Evolutionary conservation across 257 asterid species (phyloP).

Genomic region (Nicotiana tomentosiformis): DNA sequence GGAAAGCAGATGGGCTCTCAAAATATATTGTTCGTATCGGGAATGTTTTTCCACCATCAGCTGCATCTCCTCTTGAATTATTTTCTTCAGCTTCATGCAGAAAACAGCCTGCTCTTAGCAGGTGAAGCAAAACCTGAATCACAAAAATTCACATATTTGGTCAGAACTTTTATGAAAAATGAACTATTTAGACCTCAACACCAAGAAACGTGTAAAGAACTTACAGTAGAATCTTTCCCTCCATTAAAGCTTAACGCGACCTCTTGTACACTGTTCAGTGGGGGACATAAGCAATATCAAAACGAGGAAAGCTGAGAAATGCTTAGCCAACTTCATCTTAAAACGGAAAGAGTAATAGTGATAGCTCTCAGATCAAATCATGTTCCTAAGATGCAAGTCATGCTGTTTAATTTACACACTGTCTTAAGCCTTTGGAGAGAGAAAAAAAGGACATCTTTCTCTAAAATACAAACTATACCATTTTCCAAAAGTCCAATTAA

Average conservation of each 20-base stretch:
- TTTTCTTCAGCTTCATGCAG: constrained; percentile 43
- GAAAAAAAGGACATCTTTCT: neutral
- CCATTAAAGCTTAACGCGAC: constrained; percentile 95
- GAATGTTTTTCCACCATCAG: constrained; percentile 35
- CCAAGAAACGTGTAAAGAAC: constrained; percentile 22
- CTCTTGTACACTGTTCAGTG: constrained; percentile 59
- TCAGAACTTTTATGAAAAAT: neutral
- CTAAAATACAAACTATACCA: neutral
- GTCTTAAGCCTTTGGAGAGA: neutral
- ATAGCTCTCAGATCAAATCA: neutral
- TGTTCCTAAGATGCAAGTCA: neutral
- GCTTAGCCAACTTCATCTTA: neutral
- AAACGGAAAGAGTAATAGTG: neutral
- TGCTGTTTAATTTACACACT: neutral
- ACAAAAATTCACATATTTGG: neutral
- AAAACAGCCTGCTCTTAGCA: constrained; percentile 82
- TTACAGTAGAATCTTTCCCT: constrained; percentile 94
- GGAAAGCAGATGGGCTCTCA: constrained; percentile 80
- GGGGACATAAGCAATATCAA: neutral
- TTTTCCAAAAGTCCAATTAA: neutral
- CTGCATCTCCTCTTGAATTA: constrained; percentile 28
- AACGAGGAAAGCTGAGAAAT: neutral
- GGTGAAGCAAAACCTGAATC: constrained; percentile 79
- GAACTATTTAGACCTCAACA: constrained; percentile 1
- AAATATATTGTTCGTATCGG: constrained; percentile 83